Conservation (phyloP, 768 basidiomycete genomes). For the Mycena galopus region DNA sequence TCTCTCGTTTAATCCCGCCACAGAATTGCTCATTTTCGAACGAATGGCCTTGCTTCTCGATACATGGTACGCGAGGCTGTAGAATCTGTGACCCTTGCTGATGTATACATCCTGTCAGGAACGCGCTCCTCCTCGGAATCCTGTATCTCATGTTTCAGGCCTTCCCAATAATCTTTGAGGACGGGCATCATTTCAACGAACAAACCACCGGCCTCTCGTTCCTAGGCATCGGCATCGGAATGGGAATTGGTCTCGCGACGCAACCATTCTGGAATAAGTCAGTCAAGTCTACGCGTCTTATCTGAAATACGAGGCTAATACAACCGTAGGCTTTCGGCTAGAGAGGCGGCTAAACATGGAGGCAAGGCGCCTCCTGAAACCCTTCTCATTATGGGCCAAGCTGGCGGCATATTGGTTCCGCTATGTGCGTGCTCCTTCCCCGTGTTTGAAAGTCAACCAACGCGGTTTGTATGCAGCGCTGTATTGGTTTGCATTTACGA, state of each 20-base stretch:
- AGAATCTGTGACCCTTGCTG: conserved; percentile 54
- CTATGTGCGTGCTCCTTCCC: conserved; percentile 58
- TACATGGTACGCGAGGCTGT: conserved; percentile 65
- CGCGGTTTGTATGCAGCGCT: conserved; percentile 59
- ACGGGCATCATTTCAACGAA: conserved; percentile 61
- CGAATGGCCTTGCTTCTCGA: conserved; percentile 83
- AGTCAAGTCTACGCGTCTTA: conserved; percentile 39
- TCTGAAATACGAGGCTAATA: neutral
- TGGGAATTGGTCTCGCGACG: conserved; percentile 61
- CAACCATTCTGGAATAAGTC: conserved; percentile 72
- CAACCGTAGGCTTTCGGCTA: conserved; percentile 51
- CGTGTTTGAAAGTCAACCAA: conserved; percentile 43
- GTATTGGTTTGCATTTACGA: conserved; percentile 74
- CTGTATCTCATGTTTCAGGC: conserved; percentile 77
- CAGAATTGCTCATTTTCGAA: conserved; percentile 75
- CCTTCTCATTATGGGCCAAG: conserved; percentile 73
- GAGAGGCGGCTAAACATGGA: conserved; percentile 52
- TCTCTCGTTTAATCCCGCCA: conserved; percentile 3
- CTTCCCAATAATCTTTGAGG: conserved; percentile 66
- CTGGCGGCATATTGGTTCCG: conserved; percentile 77
- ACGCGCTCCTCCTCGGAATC: conserved; percentile 68
- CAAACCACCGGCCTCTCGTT: conserved; percentile 70
- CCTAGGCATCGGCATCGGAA: conserved; percentile 72
- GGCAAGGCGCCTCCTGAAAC: conserved; percentile 74
- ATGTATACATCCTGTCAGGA: conserved; percentile 63